phyloP scores from a whole-genome alignment of 306 rosid species.

The Sicyos baderoa region DNA sequence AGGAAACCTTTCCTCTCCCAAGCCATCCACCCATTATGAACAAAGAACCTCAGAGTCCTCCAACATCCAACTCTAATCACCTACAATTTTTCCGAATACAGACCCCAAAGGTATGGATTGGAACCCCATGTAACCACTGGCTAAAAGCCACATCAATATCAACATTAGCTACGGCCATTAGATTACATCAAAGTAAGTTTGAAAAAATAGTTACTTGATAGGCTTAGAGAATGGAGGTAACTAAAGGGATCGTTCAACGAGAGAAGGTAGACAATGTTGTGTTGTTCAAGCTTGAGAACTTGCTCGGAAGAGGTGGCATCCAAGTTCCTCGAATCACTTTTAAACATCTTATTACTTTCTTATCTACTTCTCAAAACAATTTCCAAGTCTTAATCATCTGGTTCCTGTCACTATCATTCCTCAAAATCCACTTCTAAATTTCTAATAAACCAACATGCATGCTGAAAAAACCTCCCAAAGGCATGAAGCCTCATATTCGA shows the following conservation, averaged over 20 bases:
- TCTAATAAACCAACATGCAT: background rate
- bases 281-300: constrained; percentile 2
- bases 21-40: background rate
- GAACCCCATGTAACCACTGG: background rate
- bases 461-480: background rate
- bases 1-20: background rate
- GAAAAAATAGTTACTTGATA: background rate
- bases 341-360: background rate
- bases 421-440: background rate
- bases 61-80: background rate
- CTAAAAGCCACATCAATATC: background rate
- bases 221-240: background rate
- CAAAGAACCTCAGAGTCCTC: background rate
- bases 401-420: background rate
- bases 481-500: background rate
- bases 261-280: background rate
- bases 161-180: background rate
- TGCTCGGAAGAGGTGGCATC: background rate
- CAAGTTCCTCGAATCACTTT: background rate
- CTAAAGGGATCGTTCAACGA: background rate
- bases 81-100: background rate
- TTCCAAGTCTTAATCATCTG: constrained; percentile 3
- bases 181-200: background rate
- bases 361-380: background rate
- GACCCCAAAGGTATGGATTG: background rate